These are phyloP conservation scores for Cercospora brassicicola DNA, from an alignment of 2,329 filamentous ascomycete species.

Conservation along the genomic window DNA sequence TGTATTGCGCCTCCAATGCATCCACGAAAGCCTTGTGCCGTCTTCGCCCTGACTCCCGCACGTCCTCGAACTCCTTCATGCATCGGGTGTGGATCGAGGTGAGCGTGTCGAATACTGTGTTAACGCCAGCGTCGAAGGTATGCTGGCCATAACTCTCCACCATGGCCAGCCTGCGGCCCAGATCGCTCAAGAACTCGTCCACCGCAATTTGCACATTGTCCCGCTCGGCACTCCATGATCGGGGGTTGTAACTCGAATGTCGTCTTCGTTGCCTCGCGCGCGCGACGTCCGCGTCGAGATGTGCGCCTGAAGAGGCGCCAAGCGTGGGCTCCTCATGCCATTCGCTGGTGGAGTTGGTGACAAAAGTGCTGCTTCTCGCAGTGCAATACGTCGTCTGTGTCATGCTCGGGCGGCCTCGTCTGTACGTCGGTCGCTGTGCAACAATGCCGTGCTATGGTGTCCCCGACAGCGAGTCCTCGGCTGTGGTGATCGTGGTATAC, in stretches of 20 bases:
- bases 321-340: constrained; percentile 47
- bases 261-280: constrained; percentile 44
- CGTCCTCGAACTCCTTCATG: constrained; percentile 83
- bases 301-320: constrained; percentile 40
- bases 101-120: constrained; percentile 80
- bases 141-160: constrained; percentile 85
- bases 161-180: constrained; percentile 82
- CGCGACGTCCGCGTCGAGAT: constrained; percentile 40
- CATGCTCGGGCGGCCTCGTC: constrained; percentile 15
- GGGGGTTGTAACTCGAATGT: constrained; percentile 50
- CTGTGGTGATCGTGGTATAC: neutral
- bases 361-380: constrained; percentile 8
- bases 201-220: constrained; percentile 55
- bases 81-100: constrained; percentile 85
- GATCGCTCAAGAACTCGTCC: constrained; percentile 78
- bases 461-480: neutral
- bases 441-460: neutral
- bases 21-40: constrained; percentile 88
- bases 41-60: constrained; percentile 81
- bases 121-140: constrained; percentile 78
- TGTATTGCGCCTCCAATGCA: constrained; percentile 82
- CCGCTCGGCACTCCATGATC: constrained; percentile 47
- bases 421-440: neutral
- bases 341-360: constrained; percentile 9
- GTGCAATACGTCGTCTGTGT: constrained; percentile 24